Conservation (phyloP, 306 rosid genomes). For the Biancaea sappan region DNA sequence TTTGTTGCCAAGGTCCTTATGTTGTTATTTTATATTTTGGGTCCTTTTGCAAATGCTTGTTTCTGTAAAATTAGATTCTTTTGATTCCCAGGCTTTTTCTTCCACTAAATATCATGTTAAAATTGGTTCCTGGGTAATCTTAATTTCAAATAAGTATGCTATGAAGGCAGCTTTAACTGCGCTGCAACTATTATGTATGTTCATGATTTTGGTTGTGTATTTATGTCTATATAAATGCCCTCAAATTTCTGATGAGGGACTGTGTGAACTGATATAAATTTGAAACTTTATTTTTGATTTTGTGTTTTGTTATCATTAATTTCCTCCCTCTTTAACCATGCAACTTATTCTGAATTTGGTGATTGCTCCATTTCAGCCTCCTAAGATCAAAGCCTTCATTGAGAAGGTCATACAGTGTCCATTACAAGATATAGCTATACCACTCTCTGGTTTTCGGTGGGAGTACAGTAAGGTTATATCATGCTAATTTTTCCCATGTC, state of each 20-base stretch:
- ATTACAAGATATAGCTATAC: constrained; percentile 92
- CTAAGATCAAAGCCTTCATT: constrained; percentile 83
- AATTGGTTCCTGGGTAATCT: constrained; percentile 23
- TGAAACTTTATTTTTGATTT: not conserved
- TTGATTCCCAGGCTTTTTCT: not conserved
- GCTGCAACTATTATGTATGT: constrained; percentile 3
- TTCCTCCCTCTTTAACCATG: not conserved
- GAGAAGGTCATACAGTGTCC: constrained; percentile 97
- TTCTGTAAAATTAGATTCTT: not conserved
- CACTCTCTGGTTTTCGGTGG: constrained; percentile 98
- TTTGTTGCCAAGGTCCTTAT: constrained; percentile 18
- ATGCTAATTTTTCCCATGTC: constrained; percentile 18
- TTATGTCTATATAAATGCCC: not conserved
- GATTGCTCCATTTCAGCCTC: constrained; percentile 77
- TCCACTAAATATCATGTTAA: not conserved
- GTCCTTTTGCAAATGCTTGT: constrained; percentile 4
- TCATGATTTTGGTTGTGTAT: constrained; percentile 8
- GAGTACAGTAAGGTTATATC: constrained; percentile 81
- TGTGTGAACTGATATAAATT: not conserved
- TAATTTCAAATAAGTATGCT: not conserved
- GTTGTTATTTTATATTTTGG: constrained; percentile 3
- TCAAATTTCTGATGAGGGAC: not conserved
- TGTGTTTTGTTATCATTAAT: not conserved
- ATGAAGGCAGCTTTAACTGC: constrained; percentile 7
- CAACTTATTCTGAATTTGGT: constrained; percentile 30